These are phyloP conservation scores for Debaryomyces psychrophilus DNA, from an alignment of 1,139 yeast genomes.

Conservation along the genomic window DNA sequence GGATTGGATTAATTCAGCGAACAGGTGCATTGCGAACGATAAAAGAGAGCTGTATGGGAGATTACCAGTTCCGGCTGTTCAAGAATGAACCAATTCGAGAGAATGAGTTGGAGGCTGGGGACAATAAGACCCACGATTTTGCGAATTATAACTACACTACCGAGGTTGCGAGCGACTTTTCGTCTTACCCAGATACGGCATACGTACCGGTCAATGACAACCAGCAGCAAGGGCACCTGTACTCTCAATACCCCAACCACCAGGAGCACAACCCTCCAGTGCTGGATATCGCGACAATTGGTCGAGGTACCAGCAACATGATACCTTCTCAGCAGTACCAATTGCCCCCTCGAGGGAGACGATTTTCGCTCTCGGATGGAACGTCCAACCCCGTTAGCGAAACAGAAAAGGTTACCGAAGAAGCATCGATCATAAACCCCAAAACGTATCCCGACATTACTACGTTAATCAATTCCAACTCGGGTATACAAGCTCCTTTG, in stretches of 20 bases:
- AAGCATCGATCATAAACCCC: slow-evolving; percentile 8
- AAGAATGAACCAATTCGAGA: too few species aligned
- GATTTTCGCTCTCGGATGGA: background rate
- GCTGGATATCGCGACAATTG: background rate
- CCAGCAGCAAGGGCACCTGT: background rate
- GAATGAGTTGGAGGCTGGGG: too few species aligned
- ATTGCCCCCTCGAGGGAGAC: background rate
- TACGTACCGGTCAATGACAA: background rate
- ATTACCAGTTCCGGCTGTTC: too few species aligned
- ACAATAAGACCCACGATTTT: too few species aligned
- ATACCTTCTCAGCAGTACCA: background rate
- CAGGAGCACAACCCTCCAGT: background rate
- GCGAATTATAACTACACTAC: too few species aligned
- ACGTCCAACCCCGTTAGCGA: background rate
- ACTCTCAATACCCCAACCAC: background rate
- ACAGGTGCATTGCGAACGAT: too few species aligned
- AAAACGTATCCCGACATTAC: slow-evolving; percentile 45
- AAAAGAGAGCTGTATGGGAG: too few species aligned
- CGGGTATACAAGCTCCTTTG: slow-evolving; percentile 36
- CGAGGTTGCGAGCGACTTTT: background rate
- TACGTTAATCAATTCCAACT: slow-evolving; percentile 42
- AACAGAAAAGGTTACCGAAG: background rate
- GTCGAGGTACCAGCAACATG: background rate
- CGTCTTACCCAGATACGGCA: background rate
- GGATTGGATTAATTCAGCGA: too few species aligned